Base-by-base conservation (phyloP, 2,329 filamentous ascomycete species). In the Colletotrichum magnum region DNA sequence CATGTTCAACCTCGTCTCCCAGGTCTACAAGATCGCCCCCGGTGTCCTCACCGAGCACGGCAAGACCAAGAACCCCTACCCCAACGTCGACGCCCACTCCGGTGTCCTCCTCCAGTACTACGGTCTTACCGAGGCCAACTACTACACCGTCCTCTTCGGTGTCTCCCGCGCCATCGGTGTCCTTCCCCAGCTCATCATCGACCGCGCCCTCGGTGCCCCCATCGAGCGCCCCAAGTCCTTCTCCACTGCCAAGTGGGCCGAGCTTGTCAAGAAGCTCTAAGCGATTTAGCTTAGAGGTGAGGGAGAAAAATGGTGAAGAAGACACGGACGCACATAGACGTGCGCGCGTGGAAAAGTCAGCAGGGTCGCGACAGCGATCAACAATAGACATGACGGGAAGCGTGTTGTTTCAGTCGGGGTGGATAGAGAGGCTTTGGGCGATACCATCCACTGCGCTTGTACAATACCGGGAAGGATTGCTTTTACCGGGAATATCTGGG, bases 61-160 rank as follows among this genome's bases (percentile, higher is more conserved):
- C 87, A 99, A 99, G 94, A 98, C 95, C 89, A 98, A 98, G 93
- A 98, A 98, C 93, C 95, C 95, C 75, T 98, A 89, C 90, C 96
- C 96, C 85, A 98, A 98, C 88, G 95, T 98, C 79, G 95, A 98
- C 80, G 95, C 95, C 79, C 96, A 98, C 93, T 98, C 95, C 39
- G 96, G 96, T 89, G 96, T 99, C 75, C 94, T 99, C 75, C 94
- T 99, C 77, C 96, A 99, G 89, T 96, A 99, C 92, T 99, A 99
- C 87, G 96, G 96, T 79, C 89, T 99, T 82, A 98, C 93, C 73
- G 95, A 99, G 90, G 93, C 96, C 85, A 98, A 92, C 92, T 99
- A 97, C 92, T 99, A 99, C 93, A 99, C 96, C 73, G 96, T 99
- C 72, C 93, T 99, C 81, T 99, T 99, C 85, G 96, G 96, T 90